These are phyloP conservation scores for Haemoproteus tartakovskyi DNA, from an alignment of 169 alveolate species.

Conservation along the genomic window DNA sequence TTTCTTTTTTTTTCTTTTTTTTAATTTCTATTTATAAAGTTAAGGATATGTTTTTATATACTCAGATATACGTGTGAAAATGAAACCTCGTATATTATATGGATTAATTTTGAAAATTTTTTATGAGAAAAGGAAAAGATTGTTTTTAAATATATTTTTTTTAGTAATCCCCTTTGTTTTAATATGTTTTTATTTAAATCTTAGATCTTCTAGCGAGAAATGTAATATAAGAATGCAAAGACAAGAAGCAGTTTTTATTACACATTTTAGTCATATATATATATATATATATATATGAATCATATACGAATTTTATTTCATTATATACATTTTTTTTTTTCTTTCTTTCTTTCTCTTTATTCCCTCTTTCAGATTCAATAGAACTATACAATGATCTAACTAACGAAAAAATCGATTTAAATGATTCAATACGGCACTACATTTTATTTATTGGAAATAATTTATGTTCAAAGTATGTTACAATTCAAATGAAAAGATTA, in stretches of 20 bases:
- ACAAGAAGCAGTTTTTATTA: neutral
- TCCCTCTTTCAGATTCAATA: conserved; percentile 12
- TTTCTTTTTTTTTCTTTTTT: neutral
- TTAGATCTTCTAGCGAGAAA: conserved; percentile 46
- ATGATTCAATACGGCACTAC: conserved; percentile 40
- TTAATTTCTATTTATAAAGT: conserved; percentile 1
- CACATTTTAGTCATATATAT: neutral
- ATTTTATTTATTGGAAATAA: conserved; percentile 35
- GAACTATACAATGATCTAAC: conserved; percentile 7
- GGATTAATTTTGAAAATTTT: conserved; percentile 29
- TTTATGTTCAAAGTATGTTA: conserved; percentile 37
- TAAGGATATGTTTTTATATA: too few species aligned
- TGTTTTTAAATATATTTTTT: conserved; percentile 45
- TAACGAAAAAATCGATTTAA: conserved; percentile 41
- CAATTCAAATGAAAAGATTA: too few species aligned
- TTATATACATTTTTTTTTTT: neutral
- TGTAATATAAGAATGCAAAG: conserved; percentile 9
- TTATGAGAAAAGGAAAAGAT: conserved; percentile 55
- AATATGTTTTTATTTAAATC: conserved; percentile 30
- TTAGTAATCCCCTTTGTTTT: conserved; percentile 40
- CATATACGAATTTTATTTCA: neutral
- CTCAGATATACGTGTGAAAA: neutral
- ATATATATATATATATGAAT: neutral
- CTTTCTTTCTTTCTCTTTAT: neutral
- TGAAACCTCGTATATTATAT: conserved; percentile 50